These are phyloP conservation scores for Cytospora piceae DNA, from an alignment of 2,329 filamentous ascomycete species.

Conservation along the genomic window DNA sequence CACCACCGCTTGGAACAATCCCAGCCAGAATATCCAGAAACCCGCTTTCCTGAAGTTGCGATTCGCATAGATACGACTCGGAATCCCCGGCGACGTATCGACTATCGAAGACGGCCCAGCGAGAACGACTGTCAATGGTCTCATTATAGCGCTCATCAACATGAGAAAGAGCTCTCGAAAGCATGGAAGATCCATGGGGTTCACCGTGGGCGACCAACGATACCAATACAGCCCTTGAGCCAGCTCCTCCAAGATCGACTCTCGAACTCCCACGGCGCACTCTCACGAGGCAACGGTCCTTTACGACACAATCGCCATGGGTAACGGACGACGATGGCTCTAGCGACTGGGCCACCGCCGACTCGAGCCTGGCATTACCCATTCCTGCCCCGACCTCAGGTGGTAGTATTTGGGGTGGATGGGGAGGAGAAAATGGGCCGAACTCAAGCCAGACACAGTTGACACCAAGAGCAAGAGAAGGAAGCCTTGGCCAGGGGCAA, in stretches of 20 bases:
- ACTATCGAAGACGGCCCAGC: conserved; percentile 23
- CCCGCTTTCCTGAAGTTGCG: conserved; percentile 12
- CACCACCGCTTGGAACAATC: not conserved
- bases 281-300: conserved; percentile 37
- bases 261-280: conserved; percentile 40
- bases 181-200: conserved; percentile 67
- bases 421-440: conserved; percentile 32
- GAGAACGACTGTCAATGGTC: conserved; percentile 22
- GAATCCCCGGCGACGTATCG: conserved; percentile 13
- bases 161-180: conserved; percentile 37
- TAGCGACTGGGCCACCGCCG: conserved; percentile 44
- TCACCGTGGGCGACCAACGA: conserved; percentile 58
- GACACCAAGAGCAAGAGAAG: conserved; percentile 39
- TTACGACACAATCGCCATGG: conserved; percentile 46
- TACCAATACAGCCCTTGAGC: conserved; percentile 39
- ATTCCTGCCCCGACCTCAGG: conserved; percentile 30
- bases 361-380: conserved; percentile 35
- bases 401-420: conserved; percentile 38
- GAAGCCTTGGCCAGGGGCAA: conserved; percentile 37
- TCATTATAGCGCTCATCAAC: conserved; percentile 25
- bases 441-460: conserved; percentile 35
- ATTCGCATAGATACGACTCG: conserved; percentile 13
- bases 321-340: conserved; percentile 44
- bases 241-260: conserved; percentile 46
- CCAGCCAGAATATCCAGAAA: not conserved